Evolutionary conservation across 441 rosid species (phyloP).

Genomic region (Pelargonium fulgidum): DNA sequence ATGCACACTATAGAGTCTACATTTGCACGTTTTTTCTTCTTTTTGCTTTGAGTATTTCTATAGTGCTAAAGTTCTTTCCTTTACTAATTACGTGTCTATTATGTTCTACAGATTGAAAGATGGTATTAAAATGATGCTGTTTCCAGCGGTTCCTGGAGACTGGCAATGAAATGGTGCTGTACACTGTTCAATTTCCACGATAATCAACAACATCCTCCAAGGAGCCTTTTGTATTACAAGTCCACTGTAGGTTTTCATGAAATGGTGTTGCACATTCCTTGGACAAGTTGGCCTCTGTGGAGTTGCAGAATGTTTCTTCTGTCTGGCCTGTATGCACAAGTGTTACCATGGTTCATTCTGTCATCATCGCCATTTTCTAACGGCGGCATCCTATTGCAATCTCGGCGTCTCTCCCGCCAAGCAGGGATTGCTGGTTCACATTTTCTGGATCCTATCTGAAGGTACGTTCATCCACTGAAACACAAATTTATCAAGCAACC

Average conservation of each 20-base stretch:
- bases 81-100: constrained; percentile 21
- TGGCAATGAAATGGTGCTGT: not conserved
- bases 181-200: constrained; percentile 16
- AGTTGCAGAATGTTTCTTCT: constrained; percentile 37
- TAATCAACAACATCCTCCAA: constrained; percentile 40
- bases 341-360: constrained; percentile 20
- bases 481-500: not conserved
- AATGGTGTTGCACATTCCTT: too few species aligned
- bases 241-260: constrained; percentile 45
- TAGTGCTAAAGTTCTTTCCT: constrained; percentile 14
- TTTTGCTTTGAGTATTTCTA: not conserved
- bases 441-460: constrained; percentile 77
- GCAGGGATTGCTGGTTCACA: constrained; percentile 83
- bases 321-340: constrained; percentile 43
- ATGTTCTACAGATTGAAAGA: constrained; percentile 28
- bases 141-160: too few species aligned
- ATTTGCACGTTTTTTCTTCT: not conserved
- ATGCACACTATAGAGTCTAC: not conserved
- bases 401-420: constrained; percentile 73
- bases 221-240: constrained; percentile 47
- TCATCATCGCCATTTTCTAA: constrained; percentile 12
- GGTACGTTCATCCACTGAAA: constrained; percentile 65
- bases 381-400: constrained; percentile 79
- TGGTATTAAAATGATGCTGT: not conserved
- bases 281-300: constrained; percentile 47